phyloP scores from a whole-genome alignment of 2,329 filamentous ascomycete genomes.

The Aspergillus sp. region DNA sequence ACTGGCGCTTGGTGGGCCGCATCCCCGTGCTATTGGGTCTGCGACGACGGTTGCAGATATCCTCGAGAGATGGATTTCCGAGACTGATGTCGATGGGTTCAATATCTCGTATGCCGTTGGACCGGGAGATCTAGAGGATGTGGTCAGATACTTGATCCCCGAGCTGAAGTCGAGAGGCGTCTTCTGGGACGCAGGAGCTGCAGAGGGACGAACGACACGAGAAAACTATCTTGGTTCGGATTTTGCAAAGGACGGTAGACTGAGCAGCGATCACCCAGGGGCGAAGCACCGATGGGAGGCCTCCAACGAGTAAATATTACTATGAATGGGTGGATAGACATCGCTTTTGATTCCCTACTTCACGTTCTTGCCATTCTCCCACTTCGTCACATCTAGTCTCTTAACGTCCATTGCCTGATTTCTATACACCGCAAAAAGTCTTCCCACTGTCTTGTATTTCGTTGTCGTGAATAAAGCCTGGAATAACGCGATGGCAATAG shows the following conservation, averaged over 20 bases:
- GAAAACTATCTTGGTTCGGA: constrained; percentile 8
- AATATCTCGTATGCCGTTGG: constrained; percentile 23
- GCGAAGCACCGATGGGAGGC: not conserved
- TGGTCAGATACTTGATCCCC: constrained; percentile 23
- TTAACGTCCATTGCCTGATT: not conserved
- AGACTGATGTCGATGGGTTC: constrained; percentile 27
- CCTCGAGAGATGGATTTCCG: constrained; percentile 25
- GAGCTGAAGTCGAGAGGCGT: constrained; percentile 26
- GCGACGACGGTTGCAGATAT: constrained; percentile 26
- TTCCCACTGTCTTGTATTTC: not conserved
- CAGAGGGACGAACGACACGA: constrained; percentile 8
- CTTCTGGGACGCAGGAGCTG: constrained; percentile 39
- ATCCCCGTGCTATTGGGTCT: constrained; percentile 6
- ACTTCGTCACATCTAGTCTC: not conserved
- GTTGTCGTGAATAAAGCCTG: not conserved
- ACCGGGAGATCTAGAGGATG: constrained; percentile 26
- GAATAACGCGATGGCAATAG: not conserved
- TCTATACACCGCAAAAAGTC: not conserved
- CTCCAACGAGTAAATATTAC: not conserved
- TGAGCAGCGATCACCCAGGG: constrained; percentile 6
- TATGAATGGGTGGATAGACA: not conserved
- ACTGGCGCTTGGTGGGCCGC: constrained; percentile 15
- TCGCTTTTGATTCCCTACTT: not conserved
- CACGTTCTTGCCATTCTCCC: not conserved
- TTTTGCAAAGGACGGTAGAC: not conserved